Evolutionary conservation across 805 yeast species (phyloP), one percentile per base, ranked within the genome.

Genomic region (Pichia sporocuriosa): DNA sequence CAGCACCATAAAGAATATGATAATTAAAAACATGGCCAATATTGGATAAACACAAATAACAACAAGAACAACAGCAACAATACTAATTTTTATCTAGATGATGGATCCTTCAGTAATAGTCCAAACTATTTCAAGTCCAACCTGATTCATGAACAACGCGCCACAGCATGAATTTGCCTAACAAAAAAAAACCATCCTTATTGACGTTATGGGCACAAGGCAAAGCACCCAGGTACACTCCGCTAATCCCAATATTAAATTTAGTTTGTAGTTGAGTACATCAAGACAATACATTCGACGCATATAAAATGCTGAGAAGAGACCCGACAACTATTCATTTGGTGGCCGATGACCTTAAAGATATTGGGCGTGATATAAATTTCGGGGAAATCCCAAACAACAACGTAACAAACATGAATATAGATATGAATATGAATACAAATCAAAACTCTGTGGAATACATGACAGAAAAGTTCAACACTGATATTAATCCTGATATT

Each of bases 301-400:
- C n/a, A n/a, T n/a, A n/a, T 26, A 12, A 6, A 8, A 26, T 83
- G 90, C 63, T 83, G 32, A 70, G 89, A 62, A 68, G 88, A 57
- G 81, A 77, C 15, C 83, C 89, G 5, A 82, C 90, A 0, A 69
- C 78, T 2, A 75, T 83, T 40, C 71, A 72, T 43, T 67, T 83
- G 35, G 73, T 80, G 0, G 83, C 84, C 0, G 87, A 81, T 48
- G 93, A 83, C 50, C 72, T 83, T 16, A 60, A 58, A 42, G 67
- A 62, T 38, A 54, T 54, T 37, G 55, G 55, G 48, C 48, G 58
- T 17, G 59, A 22, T 3, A 13, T 23, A 4, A 20, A 39, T 23
- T 32, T 22, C 29, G 56, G 28, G 55, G 19, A 26, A 7, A 13
- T 26, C 15, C 25, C 25, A 24, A 26, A 8, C 13, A 26, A 26